These are phyloP conservation scores for Phialocephala subalpina DNA, from an alignment of 2,329 filamentous ascomycete species.

Conservation along the genomic window DNA sequence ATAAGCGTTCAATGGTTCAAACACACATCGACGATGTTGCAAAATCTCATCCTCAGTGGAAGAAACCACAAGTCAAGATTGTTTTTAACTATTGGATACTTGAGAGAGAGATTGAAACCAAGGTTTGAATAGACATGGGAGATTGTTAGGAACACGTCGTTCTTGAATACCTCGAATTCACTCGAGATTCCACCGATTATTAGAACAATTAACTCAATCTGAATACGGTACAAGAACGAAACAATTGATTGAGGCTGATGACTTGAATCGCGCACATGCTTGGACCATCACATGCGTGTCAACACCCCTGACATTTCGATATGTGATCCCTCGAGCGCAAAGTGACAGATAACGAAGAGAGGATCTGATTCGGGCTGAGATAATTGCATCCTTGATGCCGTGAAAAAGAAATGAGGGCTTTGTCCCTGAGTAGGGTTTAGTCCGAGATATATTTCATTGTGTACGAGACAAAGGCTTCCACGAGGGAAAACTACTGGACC, in stretches of 20 bases:
- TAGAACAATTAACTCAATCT: too few relatives aligned
- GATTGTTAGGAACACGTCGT: not conserved
- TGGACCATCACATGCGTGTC: not conserved
- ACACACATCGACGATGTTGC: not conserved
- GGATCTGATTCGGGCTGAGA: not conserved
- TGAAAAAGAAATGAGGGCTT: not conserved
- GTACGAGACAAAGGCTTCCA: not conserved
- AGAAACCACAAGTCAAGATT: not conserved
- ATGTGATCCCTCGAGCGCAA: not conserved
- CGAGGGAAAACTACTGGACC: not conserved
- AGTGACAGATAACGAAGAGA: not conserved
- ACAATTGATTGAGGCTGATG: not conserved
- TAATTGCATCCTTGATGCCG: constrained; percentile 5
- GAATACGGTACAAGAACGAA: too few relatives aligned
- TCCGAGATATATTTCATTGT: constrained; percentile 4
- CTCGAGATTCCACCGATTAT: too few relatives aligned
- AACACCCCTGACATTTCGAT: not conserved
- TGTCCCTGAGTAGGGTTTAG: not conserved
- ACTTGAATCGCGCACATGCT: not conserved
- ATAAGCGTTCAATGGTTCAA: not conserved
- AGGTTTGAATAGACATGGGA: too few relatives aligned
- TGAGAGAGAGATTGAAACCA: not conserved
- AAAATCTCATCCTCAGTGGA: not conserved
- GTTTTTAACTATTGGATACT: not conserved
- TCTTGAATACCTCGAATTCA: too few relatives aligned